Evolutionary conservation across 164 flowering plant genomes (phyloP).

Genomic region (Paratinospora sagittata): DNA sequence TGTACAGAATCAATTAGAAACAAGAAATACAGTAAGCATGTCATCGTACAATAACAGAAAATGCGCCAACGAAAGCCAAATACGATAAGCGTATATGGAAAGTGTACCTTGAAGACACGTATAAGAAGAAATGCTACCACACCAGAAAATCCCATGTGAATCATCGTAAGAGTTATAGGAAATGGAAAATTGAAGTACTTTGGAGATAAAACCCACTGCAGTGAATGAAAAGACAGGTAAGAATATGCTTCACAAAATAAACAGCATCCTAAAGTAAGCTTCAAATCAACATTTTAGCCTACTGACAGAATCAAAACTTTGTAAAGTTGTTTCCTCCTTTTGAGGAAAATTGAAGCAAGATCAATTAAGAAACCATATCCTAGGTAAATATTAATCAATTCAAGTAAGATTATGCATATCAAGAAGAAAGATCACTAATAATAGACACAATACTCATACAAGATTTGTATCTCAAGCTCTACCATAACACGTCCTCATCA

Average conservation of each 20-base stretch:
- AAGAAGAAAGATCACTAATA: no score
- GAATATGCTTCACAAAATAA: neutral
- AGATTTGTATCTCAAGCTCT: no score
- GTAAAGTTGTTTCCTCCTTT: no score
- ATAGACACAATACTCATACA: no score
- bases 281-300: neutral
- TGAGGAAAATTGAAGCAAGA: no score
- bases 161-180: constrained; percentile 96
- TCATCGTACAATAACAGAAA: neutral
- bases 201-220: constrained; percentile 99
- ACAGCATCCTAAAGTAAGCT: neutral
- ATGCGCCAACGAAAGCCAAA: neutral
- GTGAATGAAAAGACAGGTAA: constrained; percentile 6
- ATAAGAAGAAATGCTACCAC: constrained; percentile 76
- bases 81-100: neutral
- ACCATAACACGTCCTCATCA: no score
- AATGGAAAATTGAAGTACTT: constrained; percentile 94
- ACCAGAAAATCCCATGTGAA: constrained; percentile 98
- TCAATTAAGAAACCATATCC: no score
- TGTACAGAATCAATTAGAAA: neutral
- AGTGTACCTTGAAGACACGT: constrained; percentile 85
- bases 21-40: neutral
- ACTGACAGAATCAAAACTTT: neutral
- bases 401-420: no score
- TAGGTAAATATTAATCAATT: no score